A percentile compares a stretch with the other conserved stretches of the same genome.
Evolutionary conservation across 305 asterid genomes (phyloP).

Genomic region (Solanum hybrid): DNA sequence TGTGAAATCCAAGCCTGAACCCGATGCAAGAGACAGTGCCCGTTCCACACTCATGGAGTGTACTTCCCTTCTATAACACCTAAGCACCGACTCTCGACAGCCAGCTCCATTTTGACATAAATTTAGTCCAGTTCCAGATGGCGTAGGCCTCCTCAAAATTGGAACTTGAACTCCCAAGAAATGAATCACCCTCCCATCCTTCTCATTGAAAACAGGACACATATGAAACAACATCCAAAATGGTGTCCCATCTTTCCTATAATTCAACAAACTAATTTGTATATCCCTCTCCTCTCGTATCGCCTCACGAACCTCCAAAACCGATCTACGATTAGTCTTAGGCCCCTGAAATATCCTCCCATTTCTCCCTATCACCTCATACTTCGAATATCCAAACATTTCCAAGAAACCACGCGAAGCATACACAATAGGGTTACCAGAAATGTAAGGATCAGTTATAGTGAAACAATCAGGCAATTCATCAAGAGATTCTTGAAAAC

Average conservation of each 20-base stretch:
- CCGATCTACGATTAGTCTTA: constrained; percentile 59
- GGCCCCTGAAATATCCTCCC: constrained; percentile 90
- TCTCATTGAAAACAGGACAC: constrained; percentile 70
- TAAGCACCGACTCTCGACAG: constrained; percentile 24
- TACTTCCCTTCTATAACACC: constrained; percentile 79
- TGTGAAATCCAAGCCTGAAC: not conserved
- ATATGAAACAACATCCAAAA: constrained; percentile 82
- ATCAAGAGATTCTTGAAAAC: constrained; percentile 63
- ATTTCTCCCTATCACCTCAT: constrained; percentile 81
- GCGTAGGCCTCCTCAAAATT: constrained; percentile 36
- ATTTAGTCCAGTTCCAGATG: constrained; percentile 21
- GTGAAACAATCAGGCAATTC: constrained; percentile 62
- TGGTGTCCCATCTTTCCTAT: constrained; percentile 82
- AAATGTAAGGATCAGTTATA: constrained; percentile 75
- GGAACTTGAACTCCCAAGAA: constrained; percentile 91
- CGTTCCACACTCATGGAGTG: constrained; percentile 15
- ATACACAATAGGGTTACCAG: constrained; percentile 88
- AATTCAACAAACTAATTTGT: constrained; percentile 61
- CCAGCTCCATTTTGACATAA: constrained; percentile 35
- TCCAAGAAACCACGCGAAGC: constrained; percentile 74
- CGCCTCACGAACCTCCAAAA: constrained; percentile 83
- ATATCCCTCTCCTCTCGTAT: constrained; percentile 60
- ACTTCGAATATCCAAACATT: constrained; percentile 63
- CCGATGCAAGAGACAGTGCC: not conserved
- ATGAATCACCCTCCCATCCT: constrained; percentile 66